Evolutionary conservation across 495 filamentous ascomycete species (phyloP).

Genomic region (Cairneyella variabilis): DNA sequence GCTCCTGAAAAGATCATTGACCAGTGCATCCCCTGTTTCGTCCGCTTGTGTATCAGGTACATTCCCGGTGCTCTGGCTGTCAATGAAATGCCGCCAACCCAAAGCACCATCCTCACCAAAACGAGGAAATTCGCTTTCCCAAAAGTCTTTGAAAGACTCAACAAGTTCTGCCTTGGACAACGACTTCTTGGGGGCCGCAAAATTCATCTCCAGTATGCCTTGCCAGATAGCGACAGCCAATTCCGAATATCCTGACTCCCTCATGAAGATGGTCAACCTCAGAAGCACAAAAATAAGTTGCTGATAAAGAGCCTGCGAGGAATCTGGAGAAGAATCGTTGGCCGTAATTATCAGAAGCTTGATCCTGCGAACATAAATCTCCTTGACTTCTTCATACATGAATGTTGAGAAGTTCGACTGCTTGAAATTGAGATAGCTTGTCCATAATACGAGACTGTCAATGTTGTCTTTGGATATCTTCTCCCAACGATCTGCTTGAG

Average conservation of each 20-base stretch:
- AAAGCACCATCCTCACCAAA: slow-evolving; percentile 69
- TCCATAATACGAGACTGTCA: slow-evolving; percentile 63
- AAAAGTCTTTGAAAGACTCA: slow-evolving; percentile 50
- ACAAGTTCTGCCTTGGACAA: slow-evolving; percentile 5
- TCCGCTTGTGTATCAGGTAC: slow-evolving; percentile 34
- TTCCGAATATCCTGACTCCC: slow-evolving; percentile 79
- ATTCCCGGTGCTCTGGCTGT: slow-evolving; percentile 27
- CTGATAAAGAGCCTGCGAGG: slow-evolving; percentile 31
- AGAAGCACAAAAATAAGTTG: slow-evolving; percentile 71
- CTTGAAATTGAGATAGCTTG: slow-evolving; percentile 67
- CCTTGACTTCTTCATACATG: slow-evolving; percentile 59
- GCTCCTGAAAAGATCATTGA: slow-evolving; percentile 33
- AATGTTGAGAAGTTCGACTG: slow-evolving; percentile 68
- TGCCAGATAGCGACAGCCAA: slow-evolving; percentile 80
- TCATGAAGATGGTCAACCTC: slow-evolving; percentile 66
- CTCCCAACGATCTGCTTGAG: slow-evolving; percentile 61
- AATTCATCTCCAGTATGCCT: slow-evolving; percentile 69
- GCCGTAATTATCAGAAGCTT: slow-evolving; percentile 39
- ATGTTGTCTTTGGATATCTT: slow-evolving; percentile 54
- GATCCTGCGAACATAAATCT: slow-evolving; percentile 54
- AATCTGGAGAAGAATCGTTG: slow-evolving; percentile 14
- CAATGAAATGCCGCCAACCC: slow-evolving; percentile 62
- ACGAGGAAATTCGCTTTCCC: slow-evolving; percentile 80
- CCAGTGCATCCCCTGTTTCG: slow-evolving; percentile 14
- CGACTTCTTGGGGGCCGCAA: slow-evolving; percentile 46